Evolutionary conservation across 805 yeast genomes (phyloP).

Genomic region (Saccharomycopsis lassenensis): DNA sequence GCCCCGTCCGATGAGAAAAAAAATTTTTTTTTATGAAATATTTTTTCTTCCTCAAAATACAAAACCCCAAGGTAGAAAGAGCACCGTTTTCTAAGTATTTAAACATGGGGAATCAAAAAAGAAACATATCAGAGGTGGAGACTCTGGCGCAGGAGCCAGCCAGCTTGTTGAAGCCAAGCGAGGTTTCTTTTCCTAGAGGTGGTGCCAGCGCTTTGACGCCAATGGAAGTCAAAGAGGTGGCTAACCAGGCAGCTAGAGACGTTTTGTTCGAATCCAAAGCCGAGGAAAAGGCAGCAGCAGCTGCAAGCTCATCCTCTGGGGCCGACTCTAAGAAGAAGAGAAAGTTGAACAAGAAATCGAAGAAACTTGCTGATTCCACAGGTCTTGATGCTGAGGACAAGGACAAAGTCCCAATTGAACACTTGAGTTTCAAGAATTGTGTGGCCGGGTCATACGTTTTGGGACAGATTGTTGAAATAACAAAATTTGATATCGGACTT

Average conservation of each 20-base stretch:
- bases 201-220: conserved; percentile 82
- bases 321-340: conserved; percentile 29
- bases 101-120: too few species aligned
- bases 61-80: too few species aligned
- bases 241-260: conserved; percentile 86
- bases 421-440: conserved; percentile 49
- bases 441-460: conserved; percentile 63
- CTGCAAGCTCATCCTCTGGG: conserved; percentile 12
- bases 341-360: conserved; percentile 24
- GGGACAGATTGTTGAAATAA: conserved; percentile 61
- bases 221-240: conserved; percentile 81
- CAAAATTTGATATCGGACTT: conserved; percentile 52
- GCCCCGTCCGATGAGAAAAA: too few species aligned
- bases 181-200: conserved; percentile 80
- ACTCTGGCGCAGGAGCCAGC: too few species aligned
- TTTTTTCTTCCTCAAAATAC: too few species aligned
- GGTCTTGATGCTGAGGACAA: conserved; percentile 21
- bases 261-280: conserved; percentile 47
- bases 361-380: conserved; percentile 19
- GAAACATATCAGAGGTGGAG: too few species aligned
- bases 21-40: too few species aligned
- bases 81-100: too few species aligned
- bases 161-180: conserved; percentile 27
- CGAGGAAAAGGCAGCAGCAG: conserved; percentile 18
- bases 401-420: conserved; percentile 40